phyloP scores from a whole-genome alignment of 306 rosid species.

The Prunus armeniaca region DNA sequence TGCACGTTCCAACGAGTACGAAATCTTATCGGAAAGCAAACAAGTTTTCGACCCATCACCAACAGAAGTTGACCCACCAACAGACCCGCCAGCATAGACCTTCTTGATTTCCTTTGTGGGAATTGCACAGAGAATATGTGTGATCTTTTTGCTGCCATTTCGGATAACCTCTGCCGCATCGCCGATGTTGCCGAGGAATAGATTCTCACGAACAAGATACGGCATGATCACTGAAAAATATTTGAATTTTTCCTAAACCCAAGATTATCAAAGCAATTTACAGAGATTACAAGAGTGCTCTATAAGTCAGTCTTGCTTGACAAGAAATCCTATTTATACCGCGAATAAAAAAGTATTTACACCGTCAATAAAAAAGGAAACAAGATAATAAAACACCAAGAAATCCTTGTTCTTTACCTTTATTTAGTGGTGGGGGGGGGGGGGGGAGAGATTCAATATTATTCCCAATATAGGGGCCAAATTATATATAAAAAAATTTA shows the following conservation, averaged over 20 bases:
- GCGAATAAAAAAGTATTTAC: too few relatives aligned
- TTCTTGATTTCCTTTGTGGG: slow-evolving; percentile 60
- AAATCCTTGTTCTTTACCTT: too few relatives aligned
- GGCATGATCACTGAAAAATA: slow-evolving; percentile 50
- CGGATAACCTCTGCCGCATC: slow-evolving; percentile 71
- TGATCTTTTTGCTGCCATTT: slow-evolving; percentile 45
- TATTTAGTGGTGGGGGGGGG: too few relatives aligned
- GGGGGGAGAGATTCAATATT: too few relatives aligned
- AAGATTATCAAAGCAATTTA: neutral
- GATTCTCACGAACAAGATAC: slow-evolving; percentile 70
- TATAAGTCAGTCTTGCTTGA: too few relatives aligned
- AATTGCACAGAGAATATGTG: slow-evolving; percentile 65
- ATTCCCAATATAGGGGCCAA: too few relatives aligned
- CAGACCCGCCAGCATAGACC: slow-evolving; percentile 45
- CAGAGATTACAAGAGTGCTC: too few relatives aligned
- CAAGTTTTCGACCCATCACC: slow-evolving; percentile 37
- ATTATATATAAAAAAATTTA: too few relatives aligned
- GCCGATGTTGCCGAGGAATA: slow-evolving; percentile 71
- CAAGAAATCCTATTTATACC: too few relatives aligned
- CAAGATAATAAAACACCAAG: too few relatives aligned
- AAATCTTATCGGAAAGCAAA: slow-evolving; percentile 49
- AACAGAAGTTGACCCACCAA: slow-evolving; percentile 25
- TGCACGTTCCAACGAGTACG: slow-evolving; percentile 69
- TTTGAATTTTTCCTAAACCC: neutral
- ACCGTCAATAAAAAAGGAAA: too few relatives aligned